phyloP scores from a whole-genome alignment of 176 grass and related monocot species.

The Saccharum officinarum region DNA sequence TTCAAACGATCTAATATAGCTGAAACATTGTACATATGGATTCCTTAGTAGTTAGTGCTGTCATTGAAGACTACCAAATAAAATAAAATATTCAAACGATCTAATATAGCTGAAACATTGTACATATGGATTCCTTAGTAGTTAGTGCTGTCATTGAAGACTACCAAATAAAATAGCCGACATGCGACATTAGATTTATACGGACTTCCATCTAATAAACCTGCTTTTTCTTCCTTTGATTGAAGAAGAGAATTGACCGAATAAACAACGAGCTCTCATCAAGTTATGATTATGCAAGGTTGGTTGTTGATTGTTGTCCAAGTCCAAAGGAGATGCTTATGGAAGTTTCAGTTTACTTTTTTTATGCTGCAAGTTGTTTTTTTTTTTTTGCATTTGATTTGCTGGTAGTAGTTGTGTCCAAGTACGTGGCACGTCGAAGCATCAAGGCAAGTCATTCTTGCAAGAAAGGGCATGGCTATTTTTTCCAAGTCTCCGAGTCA shows the following conservation, averaged over 20 bases:
- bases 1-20: not conserved
- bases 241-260: not conserved
- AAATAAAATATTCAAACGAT: not conserved
- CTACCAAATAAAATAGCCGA: not conserved
- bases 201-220: not conserved
- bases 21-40: not conserved
- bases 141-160: not conserved
- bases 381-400: not conserved
- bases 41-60: not conserved
- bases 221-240: not conserved
- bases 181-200: too few species aligned
- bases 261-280: not conserved
- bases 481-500: slow-evolving; percentile 8
- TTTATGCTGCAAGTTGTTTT: not conserved
- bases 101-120: not conserved
- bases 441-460: slow-evolving; percentile 35
- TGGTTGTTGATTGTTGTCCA: not conserved
- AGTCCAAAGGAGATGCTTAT: not conserved
- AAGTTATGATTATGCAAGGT: not conserved
- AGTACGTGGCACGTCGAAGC: not conserved
- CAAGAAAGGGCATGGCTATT: slow-evolving; percentile 4
- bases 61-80: not conserved
- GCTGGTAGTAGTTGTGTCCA: not conserved
- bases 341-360: not conserved
- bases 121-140: not conserved